phyloP scores from a whole-genome alignment of 192 early-diverging fungal genomes.

The Coemansia sp. region DNA sequence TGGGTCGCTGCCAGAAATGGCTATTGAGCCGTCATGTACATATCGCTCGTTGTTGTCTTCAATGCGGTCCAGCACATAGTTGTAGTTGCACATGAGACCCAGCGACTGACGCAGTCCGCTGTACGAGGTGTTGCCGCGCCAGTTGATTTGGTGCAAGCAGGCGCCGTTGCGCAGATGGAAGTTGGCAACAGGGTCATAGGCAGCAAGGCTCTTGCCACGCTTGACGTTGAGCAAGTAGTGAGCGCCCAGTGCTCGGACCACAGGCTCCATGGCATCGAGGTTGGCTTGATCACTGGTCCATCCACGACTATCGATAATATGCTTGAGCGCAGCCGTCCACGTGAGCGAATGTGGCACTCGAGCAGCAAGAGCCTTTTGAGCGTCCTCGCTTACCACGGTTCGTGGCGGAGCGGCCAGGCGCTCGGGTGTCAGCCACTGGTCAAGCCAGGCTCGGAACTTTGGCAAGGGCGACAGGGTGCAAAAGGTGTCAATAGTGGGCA shows the following conservation, averaged over 20 bases:
- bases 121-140: conserved; percentile 80
- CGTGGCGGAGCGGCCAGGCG: conserved; percentile 16
- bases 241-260: conserved; percentile 36
- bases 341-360: conserved; percentile 23
- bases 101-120: conserved; percentile 82
- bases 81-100: conserved; percentile 95
- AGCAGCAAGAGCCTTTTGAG: conserved; percentile 7
- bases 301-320: conserved; percentile 37
- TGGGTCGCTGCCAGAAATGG: conserved; percentile 42
- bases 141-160: conserved; percentile 82
- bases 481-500: conserved; percentile 75
- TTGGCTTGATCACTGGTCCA: conserved; percentile 38
- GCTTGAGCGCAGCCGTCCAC: conserved; percentile 44
- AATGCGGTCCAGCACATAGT: conserved; percentile 72
- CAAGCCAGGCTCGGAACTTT: conserved; percentile 80
- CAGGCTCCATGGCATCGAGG: conserved; percentile 44
- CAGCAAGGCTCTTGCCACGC: conserved; percentile 49
- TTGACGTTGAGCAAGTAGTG: conserved; percentile 44
- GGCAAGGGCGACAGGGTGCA: conserved; percentile 91
- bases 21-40: conserved; percentile 62
- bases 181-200: conserved; percentile 91
- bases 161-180: conserved; percentile 96
- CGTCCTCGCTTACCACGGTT: conserved; percentile 8
- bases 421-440: conserved; percentile 42
- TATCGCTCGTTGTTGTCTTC: conserved; percentile 83